These are phyloP conservation scores for Clonostachys rhizophaga DNA, from an alignment of 2,329 filamentous ascomycete genomes.

Conservation along the genomic window DNA sequence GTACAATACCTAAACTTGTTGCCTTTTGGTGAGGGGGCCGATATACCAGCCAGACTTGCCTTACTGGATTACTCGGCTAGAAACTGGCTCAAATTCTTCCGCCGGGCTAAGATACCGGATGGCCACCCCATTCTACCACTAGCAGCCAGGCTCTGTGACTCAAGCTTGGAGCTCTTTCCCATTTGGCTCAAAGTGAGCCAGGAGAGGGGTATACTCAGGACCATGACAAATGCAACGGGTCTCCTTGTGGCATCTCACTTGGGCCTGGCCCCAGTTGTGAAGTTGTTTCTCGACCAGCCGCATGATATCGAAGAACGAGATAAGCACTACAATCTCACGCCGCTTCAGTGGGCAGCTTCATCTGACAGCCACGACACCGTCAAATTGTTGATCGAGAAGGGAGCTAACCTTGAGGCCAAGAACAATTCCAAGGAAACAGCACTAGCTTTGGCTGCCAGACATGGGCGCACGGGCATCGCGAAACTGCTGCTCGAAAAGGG, in stretches of 20 bases:
- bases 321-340: neutral
- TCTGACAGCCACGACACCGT: neutral
- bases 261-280: neutral
- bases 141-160: constrained; percentile 7
- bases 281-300: neutral
- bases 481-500: neutral
- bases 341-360: neutral
- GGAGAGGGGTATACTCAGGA: neutral
- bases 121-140: constrained; percentile 1
- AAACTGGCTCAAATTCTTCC: constrained; percentile 11
- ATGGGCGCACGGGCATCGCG: constrained; percentile 1
- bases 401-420: neutral
- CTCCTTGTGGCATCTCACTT: neutral
- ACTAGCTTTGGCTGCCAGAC: neutral
- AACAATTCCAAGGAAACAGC: neutral
- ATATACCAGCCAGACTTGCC: neutral
- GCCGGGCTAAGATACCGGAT: constrained; percentile 4
- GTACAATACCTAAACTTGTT: constrained; percentile 11
- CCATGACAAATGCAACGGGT: neutral
- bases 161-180: neutral
- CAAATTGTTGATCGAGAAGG: neutral
- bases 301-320: neutral
- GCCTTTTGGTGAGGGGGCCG: neutral
- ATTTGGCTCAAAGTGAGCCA: neutral
- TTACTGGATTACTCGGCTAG: constrained; percentile 14